Evolutionary conservation across 192 early-diverging fungal species (phyloP).

Genomic region (Backusella liffmaniae): DNA sequence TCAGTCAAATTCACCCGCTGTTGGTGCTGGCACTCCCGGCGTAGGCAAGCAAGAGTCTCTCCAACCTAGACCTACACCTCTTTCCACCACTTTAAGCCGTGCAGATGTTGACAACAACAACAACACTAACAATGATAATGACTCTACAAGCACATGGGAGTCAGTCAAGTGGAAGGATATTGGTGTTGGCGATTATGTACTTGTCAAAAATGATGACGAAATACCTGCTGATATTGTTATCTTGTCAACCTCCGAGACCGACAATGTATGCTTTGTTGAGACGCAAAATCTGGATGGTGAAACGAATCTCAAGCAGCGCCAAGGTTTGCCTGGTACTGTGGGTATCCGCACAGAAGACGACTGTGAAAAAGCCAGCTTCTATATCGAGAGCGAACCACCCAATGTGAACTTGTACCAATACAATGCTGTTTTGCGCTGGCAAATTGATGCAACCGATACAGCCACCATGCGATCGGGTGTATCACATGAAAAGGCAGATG

Average conservation of each 20-base stretch:
- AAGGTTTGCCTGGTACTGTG: constrained; percentile 61
- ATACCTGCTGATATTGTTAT: constrained; percentile 93
- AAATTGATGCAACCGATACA: constrained; percentile 22
- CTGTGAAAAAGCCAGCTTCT: constrained; percentile 58
- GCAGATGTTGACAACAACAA: background rate
- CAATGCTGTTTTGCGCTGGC: constrained; percentile 67
- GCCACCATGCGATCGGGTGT: constrained; percentile 29
- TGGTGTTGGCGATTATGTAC: constrained; percentile 86
- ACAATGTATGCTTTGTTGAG: constrained; percentile 90
- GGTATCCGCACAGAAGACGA: constrained; percentile 56
- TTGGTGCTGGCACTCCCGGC: background rate
- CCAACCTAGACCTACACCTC: constrained; percentile 2
- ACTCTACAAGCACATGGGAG: constrained; percentile 50
- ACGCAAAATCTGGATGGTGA: constrained; percentile 99
- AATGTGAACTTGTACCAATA: constrained; percentile 88
- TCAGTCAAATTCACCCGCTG: background rate
- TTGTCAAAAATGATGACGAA: constrained; percentile 77
- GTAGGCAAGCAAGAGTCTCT: background rate
- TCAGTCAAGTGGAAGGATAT: constrained; percentile 80
- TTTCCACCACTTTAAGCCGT: background rate
- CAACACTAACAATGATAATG: background rate
- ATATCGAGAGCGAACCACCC: constrained; percentile 83
- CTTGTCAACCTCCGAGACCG: constrained; percentile 79
- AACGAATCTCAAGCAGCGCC: constrained; percentile 93
- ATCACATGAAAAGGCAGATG: constrained; percentile 53